phyloP scores from a whole-genome alignment of 768 basidiomycete species.

The Pulveroboletus sp. region DNA sequence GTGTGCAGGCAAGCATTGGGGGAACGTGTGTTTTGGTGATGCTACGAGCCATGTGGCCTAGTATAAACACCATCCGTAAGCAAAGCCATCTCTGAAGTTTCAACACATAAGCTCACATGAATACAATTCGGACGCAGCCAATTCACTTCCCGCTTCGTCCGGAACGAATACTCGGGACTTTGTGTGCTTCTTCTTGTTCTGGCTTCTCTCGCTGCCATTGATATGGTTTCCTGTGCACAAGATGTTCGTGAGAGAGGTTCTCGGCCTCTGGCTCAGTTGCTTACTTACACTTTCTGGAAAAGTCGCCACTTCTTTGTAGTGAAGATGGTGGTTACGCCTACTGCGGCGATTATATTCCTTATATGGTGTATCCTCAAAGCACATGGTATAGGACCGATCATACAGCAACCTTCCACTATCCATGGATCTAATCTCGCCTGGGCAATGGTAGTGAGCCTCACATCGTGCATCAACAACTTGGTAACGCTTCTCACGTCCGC shows the following conservation, averaged over 20 bases:
- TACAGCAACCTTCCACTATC: slow-evolving; percentile 57
- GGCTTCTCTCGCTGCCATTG: slow-evolving; percentile 71
- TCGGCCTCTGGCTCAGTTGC: background rate
- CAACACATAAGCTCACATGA: slow-evolving; percentile 4
- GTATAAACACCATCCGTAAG: slow-evolving; percentile 60
- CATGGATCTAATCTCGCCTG: slow-evolving; percentile 68
- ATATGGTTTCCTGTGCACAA: slow-evolving; percentile 83
- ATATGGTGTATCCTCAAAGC: slow-evolving; percentile 77
- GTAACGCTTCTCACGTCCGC: slow-evolving; percentile 65
- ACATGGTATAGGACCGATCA: slow-evolving; percentile 70
- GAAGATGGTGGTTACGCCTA: slow-evolving; percentile 70
- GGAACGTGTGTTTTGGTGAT: slow-evolving; percentile 72
- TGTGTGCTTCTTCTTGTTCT: slow-evolving; percentile 83
- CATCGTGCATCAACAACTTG: slow-evolving; percentile 79
- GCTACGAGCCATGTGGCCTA: slow-evolving; percentile 74
- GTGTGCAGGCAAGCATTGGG: slow-evolving; percentile 79
- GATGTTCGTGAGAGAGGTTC: slow-evolving; percentile 44
- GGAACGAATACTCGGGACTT: slow-evolving; percentile 74
- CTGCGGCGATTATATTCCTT: slow-evolving; percentile 67
- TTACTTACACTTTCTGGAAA: slow-evolving; percentile 13
- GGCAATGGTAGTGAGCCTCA: slow-evolving; percentile 68
- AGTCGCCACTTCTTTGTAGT: slow-evolving; percentile 76
- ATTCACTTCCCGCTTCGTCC: slow-evolving; percentile 66
- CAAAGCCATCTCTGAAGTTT: slow-evolving; percentile 8
- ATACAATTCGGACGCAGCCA: slow-evolving; percentile 38